These are phyloP conservation scores for Pseudognaphalium luteoalbum DNA, from an alignment of 129 eudicot genomes.

Conservation along the genomic window DNA sequence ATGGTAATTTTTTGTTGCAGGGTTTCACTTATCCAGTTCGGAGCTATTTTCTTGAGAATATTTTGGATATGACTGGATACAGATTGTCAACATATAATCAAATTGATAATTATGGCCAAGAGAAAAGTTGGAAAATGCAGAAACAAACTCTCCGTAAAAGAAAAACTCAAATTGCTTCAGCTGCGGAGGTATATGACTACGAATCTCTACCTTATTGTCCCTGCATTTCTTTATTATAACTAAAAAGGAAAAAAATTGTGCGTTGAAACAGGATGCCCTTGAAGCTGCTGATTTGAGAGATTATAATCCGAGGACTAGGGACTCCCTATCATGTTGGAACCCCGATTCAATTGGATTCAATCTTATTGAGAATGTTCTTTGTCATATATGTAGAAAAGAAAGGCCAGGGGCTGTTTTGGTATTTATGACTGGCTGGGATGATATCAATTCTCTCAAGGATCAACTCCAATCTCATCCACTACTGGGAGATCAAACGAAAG, in stretches of 20 bases:
- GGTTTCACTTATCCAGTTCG: constrained; percentile 96
- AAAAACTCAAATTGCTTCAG: constrained; percentile 92
- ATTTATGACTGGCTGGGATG: constrained; percentile 99
- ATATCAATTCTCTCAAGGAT: constrained; percentile 87
- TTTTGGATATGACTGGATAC: constrained; percentile 78
- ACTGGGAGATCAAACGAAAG: constrained; percentile 84
- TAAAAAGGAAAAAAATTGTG: constrained; percentile 22
- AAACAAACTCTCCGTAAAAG: constrained; percentile 76
- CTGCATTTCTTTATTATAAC: neutral
- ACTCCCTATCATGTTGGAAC: constrained; percentile 92
- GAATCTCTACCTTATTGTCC: neutral
- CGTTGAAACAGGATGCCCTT: constrained; percentile 73
- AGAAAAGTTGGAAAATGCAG: constrained; percentile 95
- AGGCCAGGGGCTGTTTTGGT: constrained; percentile 94
- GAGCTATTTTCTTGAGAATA: constrained; percentile 82
- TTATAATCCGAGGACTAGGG: constrained; percentile 57
- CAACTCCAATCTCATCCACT: constrained; percentile 87
- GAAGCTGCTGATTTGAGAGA: constrained; percentile 69
- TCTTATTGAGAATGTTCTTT: constrained; percentile 84
- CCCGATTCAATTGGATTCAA: constrained; percentile 97
- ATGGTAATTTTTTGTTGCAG: constrained; percentile 39
- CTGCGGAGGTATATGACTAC: constrained; percentile 76
- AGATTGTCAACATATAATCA: constrained; percentile 80
- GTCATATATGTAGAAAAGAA: constrained; percentile 85
- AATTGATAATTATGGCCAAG: constrained; percentile 97